Evolutionary conservation across 495 filamentous ascomycete species (phyloP).

Genomic region (Penicillium bialowiezense): DNA sequence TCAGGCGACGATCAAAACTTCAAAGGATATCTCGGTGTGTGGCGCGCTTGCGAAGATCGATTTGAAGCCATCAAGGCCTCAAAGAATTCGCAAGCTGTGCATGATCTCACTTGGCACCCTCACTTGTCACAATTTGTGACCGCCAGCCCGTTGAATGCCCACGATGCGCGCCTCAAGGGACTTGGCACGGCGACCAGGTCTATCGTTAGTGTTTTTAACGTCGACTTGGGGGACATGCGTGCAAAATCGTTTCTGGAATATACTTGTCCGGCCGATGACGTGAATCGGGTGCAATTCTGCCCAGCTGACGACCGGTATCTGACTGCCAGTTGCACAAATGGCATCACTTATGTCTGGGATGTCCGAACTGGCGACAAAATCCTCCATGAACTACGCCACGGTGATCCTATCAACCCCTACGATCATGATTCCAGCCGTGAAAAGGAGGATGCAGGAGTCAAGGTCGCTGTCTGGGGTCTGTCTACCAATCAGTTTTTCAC

Average conservation of each 20-base stretch:
- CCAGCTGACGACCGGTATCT: constrained; percentile 52
- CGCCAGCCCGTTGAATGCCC: constrained; percentile 52
- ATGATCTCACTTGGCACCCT: constrained; percentile 79
- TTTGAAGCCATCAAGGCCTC: constrained; percentile 41
- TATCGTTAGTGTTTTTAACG: constrained; percentile 42
- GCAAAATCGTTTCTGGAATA: constrained; percentile 33
- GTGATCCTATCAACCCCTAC: constrained; percentile 60
- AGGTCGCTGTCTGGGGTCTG: constrained; percentile 75
- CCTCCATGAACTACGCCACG: constrained; percentile 70
- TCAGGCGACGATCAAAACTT: constrained; percentile 48
- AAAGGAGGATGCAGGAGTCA: constrained; percentile 74
- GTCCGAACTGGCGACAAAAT: constrained; percentile 51
- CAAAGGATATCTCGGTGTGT: constrained; percentile 73
- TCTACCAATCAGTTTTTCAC: constrained; percentile 72
- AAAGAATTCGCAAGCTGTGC: constrained; percentile 66
- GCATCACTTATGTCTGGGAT: constrained; percentile 85
- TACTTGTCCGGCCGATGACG: constrained; percentile 78
- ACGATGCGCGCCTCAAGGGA: constrained; percentile 19
- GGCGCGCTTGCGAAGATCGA: constrained; percentile 55
- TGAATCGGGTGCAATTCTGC: constrained; percentile 73
- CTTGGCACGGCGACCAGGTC: constrained; percentile 42
- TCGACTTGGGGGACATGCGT: constrained; percentile 37
- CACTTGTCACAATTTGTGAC: constrained; percentile 53
- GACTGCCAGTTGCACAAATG: constrained; percentile 81
- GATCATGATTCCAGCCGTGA: constrained; percentile 57